A percentile compares a stretch with the other conserved stretches of the same genome.
phyloP scores from a whole-genome alignment of 176 grass and related monocot species.

The Otatea glauca region DNA sequence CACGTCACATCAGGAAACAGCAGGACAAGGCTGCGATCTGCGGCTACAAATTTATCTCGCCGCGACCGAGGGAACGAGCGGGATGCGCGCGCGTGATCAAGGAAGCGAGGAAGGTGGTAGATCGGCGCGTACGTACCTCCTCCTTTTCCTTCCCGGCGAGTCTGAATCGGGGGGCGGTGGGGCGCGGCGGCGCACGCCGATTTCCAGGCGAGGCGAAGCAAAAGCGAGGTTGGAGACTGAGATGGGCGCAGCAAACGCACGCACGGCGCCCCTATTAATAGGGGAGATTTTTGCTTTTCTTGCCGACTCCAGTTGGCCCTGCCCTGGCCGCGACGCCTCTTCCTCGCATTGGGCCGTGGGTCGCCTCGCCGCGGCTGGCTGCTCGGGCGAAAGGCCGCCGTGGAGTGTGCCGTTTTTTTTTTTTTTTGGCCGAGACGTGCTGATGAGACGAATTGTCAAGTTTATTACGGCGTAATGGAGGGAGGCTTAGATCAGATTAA shows the following conservation, averaged over 20 bases:
- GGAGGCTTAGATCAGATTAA: background rate
- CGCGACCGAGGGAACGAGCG: background rate
- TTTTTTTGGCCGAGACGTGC: background rate
- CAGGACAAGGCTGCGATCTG: constrained; percentile 26
- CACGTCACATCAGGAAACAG: background rate
- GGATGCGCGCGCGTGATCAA: background rate
- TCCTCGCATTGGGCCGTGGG: constrained; percentile 25
- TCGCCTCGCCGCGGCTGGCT: constrained; percentile 40
- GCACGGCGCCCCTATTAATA: constrained; percentile 54
- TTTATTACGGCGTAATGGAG: background rate
- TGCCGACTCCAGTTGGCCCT: constrained; percentile 5
- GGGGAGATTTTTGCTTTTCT: background rate
- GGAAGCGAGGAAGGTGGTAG: background rate
- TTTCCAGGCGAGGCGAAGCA: background rate
- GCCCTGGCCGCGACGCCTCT: constrained; percentile 22
- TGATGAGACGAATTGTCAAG: background rate
- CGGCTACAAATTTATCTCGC: background rate
- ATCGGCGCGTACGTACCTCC: constrained; percentile 38
- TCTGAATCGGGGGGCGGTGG: background rate
- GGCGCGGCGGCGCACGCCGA: constrained; percentile 17
- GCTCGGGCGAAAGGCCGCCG: constrained; percentile 38
- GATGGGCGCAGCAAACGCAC: background rate
- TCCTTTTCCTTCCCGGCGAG: background rate
- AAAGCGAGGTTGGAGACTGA: background rate
- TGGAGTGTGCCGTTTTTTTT: background rate